Evolutionary conservation across 2,329 filamentous ascomycete species (phyloP), one percentile per base, ranked within the genome.

Genomic region (Monilinia polystroma): DNA sequence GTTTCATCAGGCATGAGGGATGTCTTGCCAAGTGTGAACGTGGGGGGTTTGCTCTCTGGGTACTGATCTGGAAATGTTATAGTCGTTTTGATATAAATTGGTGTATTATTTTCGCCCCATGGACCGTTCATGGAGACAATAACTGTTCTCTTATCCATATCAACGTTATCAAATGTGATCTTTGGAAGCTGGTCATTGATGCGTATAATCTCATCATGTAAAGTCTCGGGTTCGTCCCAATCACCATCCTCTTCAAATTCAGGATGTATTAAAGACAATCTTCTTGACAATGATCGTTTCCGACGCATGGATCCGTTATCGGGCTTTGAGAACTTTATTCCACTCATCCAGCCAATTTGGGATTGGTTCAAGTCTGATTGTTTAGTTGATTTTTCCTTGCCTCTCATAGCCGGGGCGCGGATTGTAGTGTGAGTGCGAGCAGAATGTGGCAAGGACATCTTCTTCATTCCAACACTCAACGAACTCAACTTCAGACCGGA

Each of bases 281-380:
- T 69, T 62, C 75, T 73, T 10, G 73, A 72, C n/a, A 64, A 43
- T 29, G 70, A 66, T 41, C 71, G 68, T 55, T 73, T 73, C 29
- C 68, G 69, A 18, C 64, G 64, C 4, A 57, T 55, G n/a, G 66
- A 60, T 5, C 64, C 51, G 56, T 68, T 71, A 7, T 74, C 70
- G 52, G 69, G 72, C 54, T 74, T 76, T 16, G 82, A 86, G 80
- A 88, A 86, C 43, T 83, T 87, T 68, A 90, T 87, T 6, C 87
- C 87, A 73, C 86, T 88, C 84, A 90, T 89, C 87, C 87, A 90
- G 18, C 84, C 85, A 65, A 90, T 86, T 69, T 89, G 86, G 29
- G 72, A 85, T 70, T 88, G 86, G 38, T 71, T 77, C 56, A 74
- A 72, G 18, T 78, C 77, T n/a, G 80, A 77, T 29, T 64, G 55